These are phyloP conservation scores for Phytophthora chlamydospora DNA, from an alignment of 352 stramenopile genomes.

Conservation along the genomic window DNA sequence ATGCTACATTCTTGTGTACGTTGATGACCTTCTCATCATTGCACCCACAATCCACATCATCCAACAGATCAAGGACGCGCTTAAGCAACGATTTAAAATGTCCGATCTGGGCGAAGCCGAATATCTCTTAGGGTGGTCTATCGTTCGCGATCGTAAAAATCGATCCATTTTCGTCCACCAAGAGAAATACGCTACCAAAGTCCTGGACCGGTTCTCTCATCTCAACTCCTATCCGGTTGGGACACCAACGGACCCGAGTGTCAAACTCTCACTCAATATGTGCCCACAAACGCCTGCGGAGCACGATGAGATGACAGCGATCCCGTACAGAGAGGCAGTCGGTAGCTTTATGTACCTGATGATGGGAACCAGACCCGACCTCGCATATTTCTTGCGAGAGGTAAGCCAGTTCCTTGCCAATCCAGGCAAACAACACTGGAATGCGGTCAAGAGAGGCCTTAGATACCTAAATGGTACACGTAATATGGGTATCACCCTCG, in stretches of 20 bases:
- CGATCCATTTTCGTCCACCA: slow-evolving; percentile 16
- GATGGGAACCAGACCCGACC: slow-evolving; percentile 13
- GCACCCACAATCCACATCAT: slow-evolving; percentile 6
- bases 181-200: slow-evolving; percentile 12
- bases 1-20: slow-evolving; percentile 21
- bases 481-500: slow-evolving; percentile 22
- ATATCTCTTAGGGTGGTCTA: slow-evolving; percentile 15
- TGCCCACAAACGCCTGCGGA: too few relatives aligned
- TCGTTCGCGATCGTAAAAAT: slow-evolving; percentile 5
- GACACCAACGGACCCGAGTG: slow-evolving; percentile 8
- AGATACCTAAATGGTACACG: slow-evolving; percentile 14
- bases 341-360: slow-evolving; percentile 23
- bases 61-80: slow-evolving; percentile 11
- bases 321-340: too few relatives aligned
- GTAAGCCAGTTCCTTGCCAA: slow-evolving; percentile 25
- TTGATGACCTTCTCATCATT: slow-evolving; percentile 20
- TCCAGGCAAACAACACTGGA: slow-evolving; percentile 20
- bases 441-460: slow-evolving; percentile 12
- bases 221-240: slow-evolving; percentile 6
- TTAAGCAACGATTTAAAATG: slow-evolving; percentile 15
- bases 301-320: too few relatives aligned
- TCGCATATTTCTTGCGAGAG: slow-evolving; percentile 18
- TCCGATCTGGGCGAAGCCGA: slow-evolving; percentile 14
- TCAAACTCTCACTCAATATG: slow-evolving; percentile 10
- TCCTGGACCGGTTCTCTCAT: slow-evolving; percentile 15